Evolutionary conservation across 2,329 filamentous ascomycete species (phyloP), one percentile per base, ranked within the genome.

Genomic region (Chaetomium olivaceum): DNA sequence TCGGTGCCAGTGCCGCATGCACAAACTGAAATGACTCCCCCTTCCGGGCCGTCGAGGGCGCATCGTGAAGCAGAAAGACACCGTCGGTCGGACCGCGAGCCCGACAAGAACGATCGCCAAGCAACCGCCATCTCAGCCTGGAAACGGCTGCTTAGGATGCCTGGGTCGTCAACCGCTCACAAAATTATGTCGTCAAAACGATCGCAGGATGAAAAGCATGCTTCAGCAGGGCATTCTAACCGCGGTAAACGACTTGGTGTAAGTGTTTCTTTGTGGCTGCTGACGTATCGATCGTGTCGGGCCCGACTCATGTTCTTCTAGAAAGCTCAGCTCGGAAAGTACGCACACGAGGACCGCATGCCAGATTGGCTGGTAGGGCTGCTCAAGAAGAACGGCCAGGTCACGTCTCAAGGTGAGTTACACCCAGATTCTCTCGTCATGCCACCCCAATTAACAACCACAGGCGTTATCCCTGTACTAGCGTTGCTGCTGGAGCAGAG

Each of bases 341-440:
- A 90, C 76, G 89, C 89, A 1, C 81, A 91, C 70, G 91, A 94
- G 75, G 85, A 88, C 50, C 82, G 85, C 70, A 93, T 93, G 91
- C 91, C 91, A 0, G 77, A 81, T 9, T 90, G 87, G 86, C 82
- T 93, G 1, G 81, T 84, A 19, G 80, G 81, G 16, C 79, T 91
- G 68, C 81, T 94, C 1, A 80, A 87, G 67, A 83, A 81, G 51
- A 83, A 87, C 19, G 85, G 85, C 14, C 84, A 85, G 62, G 79
- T 84, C 39, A 83, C 80, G 31, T 80, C 81, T n/a, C 77, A 81
- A 61, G 88, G 87, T 78, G 77, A 76, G 69, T 12, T 6, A 14
- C n/a, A 11, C 6, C 2, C 31, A 2, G 23, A 4, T 4, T 8
- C 5, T 19, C 36, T 16, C 3, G 5, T 8, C 46, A n/a, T 16